A percentile compares a stretch with the other conserved stretches of the same genome.
Conservation (phyloP, 345 rosid species). For the Eucalyptus lansdowneana region DNA sequence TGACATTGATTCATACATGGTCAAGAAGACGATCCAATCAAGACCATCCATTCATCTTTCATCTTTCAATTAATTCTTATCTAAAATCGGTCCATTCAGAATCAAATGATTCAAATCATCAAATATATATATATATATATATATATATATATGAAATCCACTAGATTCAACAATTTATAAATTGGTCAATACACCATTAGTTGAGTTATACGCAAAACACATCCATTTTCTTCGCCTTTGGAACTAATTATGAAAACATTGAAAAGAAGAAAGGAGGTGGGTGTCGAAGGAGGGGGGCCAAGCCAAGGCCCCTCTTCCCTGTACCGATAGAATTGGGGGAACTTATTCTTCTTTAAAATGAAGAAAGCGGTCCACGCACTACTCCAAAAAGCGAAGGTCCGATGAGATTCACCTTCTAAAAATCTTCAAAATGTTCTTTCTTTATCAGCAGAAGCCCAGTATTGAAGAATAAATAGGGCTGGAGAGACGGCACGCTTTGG, state of each 20-base stretch:
- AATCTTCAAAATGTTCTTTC: background rate
- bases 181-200: background rate
- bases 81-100: background rate
- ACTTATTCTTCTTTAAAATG: conserved; percentile 2
- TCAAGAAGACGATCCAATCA: background rate
- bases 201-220: background rate
- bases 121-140: background rate
- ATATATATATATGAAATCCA: background rate
- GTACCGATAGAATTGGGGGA: background rate
- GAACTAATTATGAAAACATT: background rate
- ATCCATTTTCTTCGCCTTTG: background rate
- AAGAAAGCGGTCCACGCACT: background rate
- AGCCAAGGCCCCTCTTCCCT: background rate
- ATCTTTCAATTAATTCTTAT: background rate
- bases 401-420: background rate
- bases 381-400: background rate
- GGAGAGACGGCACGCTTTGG: background rate
- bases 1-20: background rate
- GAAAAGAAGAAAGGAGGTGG: background rate
- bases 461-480: background rate
- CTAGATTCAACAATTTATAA: background rate
- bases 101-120: background rate
- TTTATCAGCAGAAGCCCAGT: background rate
- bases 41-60: background rate
- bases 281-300: background rate